A percentile compares a stretch with the other conserved stretches of the same genome.
Conservation (phyloP, 2,329 filamentous ascomycete genomes). For the Penicillium crustosum region DNA sequence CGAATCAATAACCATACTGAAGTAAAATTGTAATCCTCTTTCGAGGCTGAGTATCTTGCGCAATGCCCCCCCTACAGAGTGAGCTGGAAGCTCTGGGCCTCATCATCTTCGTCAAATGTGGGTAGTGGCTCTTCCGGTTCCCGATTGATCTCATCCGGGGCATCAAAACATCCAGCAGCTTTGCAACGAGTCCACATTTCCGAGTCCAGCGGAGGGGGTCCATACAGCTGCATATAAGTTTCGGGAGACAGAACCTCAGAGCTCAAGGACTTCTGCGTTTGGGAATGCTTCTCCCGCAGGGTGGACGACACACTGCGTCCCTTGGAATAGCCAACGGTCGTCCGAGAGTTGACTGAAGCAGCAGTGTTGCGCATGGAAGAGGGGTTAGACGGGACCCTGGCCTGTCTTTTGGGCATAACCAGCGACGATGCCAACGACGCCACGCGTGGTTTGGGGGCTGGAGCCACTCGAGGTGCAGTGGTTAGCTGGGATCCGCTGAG, state of each 20-base stretch:
- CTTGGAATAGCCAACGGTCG: conserved; percentile 81
- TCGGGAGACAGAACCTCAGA: conserved; percentile 40
- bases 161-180: conserved; percentile 40
- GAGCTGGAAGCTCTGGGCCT: conserved; percentile 42
- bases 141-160: conserved; percentile 17
- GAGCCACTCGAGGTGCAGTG: conserved; percentile 32
- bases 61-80: conserved; percentile 29
- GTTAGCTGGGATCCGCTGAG: conserved; percentile 36
- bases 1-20: conserved; percentile 13
- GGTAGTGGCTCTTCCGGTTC: conserved; percentile 31
- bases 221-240: conserved; percentile 46
- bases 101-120: conserved; percentile 41
- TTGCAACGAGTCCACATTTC: conserved; percentile 47
- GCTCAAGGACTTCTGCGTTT: conserved; percentile 20
- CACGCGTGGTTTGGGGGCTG: conserved; percentile 39
- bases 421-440: conserved; percentile 32
- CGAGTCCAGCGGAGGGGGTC: conserved; percentile 42
- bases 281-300: conserved; percentile 29
- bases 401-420: conserved; percentile 43
- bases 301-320: conserved; percentile 55
- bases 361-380: conserved; percentile 59
- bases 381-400: conserved; percentile 50
- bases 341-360: conserved; percentile 69
- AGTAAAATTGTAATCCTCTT: conserved; percentile 9
- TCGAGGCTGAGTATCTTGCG: neutral